Evolutionary conservation across 1,284 basidiomycete genomes (phyloP), one percentile per base, ranked within the genome.

Genomic region (Ceratobasidium sp.): DNA sequence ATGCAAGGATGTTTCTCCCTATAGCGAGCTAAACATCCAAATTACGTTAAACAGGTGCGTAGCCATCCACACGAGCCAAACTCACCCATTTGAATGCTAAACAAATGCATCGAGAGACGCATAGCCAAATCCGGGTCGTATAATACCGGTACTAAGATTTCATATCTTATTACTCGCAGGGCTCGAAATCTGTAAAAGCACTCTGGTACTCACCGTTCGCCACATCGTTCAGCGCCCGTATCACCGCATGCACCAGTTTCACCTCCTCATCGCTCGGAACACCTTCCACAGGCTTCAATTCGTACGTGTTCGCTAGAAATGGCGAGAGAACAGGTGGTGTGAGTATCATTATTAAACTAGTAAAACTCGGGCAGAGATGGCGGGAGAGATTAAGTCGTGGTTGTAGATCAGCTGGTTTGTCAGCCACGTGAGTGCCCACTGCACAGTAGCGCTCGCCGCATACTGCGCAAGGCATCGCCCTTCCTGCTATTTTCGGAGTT

Each of bases 51-150:
- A 12, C 10, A 46, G 7, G 23, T 41, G 8, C 27, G 27, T 30
- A 30, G 27, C 27, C 27, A 30, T 30, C 27, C 27, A 30, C 27
- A 30, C 27, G 27, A 30, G 27, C 27, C 38, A 50, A 48, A 18
- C 73, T 67, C 35, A 76, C 73, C 73, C 52, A 76, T 65, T 23
- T 76, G 71, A 35, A 74, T 20, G 14, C 20, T 20, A 20, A 48
- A 48, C 46, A 48, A 14, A 48, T 48, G 46, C 46, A 16, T 12
- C 46, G 50, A 27, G 16, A 76, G 64, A 18, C 67, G 6, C 62
- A 66, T 76, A 20, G 64, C 38, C 0, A 76, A 16, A 16, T 66
- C 52, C 30, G 33, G 20, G n/a, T 76, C 64, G 35, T 66, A 57
- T 0, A 66, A 7, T 6, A 18, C 38, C 3, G 69, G 54, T 14